Conservation (phyloP, 2,329 filamentous ascomycete genomes). For the Chrysoporthe deuterocubensis region DNA sequence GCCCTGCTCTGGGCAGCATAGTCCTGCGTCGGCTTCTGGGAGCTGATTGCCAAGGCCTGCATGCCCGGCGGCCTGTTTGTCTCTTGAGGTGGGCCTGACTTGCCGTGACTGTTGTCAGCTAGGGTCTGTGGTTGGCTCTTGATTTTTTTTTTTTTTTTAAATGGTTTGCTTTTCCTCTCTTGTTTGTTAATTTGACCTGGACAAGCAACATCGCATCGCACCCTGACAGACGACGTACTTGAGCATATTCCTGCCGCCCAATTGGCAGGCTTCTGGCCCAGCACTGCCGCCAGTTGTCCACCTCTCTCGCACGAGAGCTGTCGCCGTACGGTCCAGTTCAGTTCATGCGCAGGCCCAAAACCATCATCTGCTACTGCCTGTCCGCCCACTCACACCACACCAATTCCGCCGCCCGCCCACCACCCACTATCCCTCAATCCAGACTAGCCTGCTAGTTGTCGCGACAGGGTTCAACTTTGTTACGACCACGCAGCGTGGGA, state of each 20-base stretch:
- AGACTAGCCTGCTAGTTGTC: conserved; percentile 24
- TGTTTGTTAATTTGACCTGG: background rate
- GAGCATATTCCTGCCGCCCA: too few relatives aligned
- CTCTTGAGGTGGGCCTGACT: background rate
- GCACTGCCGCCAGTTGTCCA: too few relatives aligned
- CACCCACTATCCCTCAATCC: conserved; percentile 16
- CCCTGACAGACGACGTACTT: background rate
- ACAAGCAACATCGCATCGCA: background rate
- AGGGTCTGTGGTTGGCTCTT: background rate
- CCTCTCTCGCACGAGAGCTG: background rate
- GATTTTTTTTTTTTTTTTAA: background rate
- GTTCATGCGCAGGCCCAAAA: background rate
- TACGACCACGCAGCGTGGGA: conserved; percentile 23
- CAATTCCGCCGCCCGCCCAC: conserved; percentile 15
- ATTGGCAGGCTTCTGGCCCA: too few relatives aligned
- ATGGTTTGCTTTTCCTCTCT: too few relatives aligned
- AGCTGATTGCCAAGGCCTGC: background rate
- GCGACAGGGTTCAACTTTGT: conserved; percentile 27
- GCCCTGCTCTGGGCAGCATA: conserved; percentile 5
- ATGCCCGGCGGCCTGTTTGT: background rate
- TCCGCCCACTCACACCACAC: conserved; percentile 26
- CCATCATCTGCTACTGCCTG: conserved; percentile 1
- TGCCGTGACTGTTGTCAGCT: background rate
- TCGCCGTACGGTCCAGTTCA: background rate
- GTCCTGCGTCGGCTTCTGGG: conserved; percentile 14